phyloP scores from a whole-genome alignment of 1,139 yeast genomes.

The Magnusiomyces clavatus region DNA sequence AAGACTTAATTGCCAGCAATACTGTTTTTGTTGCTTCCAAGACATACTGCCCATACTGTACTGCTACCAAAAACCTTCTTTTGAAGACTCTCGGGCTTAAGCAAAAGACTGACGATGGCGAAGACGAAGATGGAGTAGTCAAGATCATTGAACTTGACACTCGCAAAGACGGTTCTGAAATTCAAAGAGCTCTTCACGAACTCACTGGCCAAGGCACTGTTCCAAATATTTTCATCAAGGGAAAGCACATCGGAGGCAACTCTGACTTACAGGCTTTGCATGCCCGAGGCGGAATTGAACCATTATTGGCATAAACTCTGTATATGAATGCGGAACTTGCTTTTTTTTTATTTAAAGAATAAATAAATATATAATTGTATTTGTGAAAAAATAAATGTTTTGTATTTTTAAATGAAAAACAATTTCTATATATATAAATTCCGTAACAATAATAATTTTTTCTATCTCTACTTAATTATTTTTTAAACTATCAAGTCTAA shows the following conservation, averaged over 20 bases:
- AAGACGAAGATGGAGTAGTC: conserved; percentile 1
- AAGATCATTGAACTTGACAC: conserved; percentile 24
- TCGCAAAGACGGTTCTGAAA: conserved; percentile 46
- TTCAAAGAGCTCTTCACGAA: conserved; percentile 71
- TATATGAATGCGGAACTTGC: too few species aligned
- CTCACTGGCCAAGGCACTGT: conserved; percentile 89
- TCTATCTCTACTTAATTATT: background rate
- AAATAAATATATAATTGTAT: too few species aligned
- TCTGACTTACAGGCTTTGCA: conserved; percentile 67
- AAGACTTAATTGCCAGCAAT: conserved; percentile 7
- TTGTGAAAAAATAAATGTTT: too few species aligned
- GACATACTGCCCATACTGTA: conserved; percentile 24
- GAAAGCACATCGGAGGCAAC: conserved; percentile 93
- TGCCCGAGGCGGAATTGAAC: conserved; percentile 34
- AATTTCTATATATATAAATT: too few species aligned
- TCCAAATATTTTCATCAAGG: conserved; percentile 84
- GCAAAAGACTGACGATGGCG: conserved; percentile 18
- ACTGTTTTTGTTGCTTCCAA: conserved; percentile 14
- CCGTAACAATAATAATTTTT: too few species aligned
- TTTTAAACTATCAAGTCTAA: conserved; percentile 64
- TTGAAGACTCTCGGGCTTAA: conserved; percentile 18
- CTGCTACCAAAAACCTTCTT: conserved; percentile 25
- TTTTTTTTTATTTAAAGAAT: too few species aligned
- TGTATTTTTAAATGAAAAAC: too few species aligned
- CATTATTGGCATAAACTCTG: conserved; percentile 21